Base-by-base conservation (phyloP, 257 asterid species). In the Capsicum chinense region DNA sequence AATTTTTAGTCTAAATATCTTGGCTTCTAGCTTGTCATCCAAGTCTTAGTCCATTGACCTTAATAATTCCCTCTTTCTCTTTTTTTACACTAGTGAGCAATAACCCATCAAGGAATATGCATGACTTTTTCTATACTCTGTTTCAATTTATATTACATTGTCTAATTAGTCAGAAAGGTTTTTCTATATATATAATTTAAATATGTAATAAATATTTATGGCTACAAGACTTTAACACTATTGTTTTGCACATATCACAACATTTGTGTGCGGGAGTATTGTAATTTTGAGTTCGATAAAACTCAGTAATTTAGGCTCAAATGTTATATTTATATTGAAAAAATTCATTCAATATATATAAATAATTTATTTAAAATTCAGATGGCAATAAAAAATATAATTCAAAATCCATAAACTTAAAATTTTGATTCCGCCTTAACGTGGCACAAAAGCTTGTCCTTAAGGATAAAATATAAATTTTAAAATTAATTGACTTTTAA, bases 11-110 rank as follows among this genome's bases (percentile, higher is more conserved):
- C 33, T 26, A 26, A 26, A 26, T 26, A 26, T 26, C 33, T 26
- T 26, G 33, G 33, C 1, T 26, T 74, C 80, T 50, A 74, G 3
- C 60, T 48, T 50, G 44, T 74, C 44, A 48, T 48, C 59, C n/a
- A 48, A 19, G 80, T 19, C 44, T 73, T 73, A 17, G 80, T 48
- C 42, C 59, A 73, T 48, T 73, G 59, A 48, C 59, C 59, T 73
- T 5, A 48, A 73, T 48, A 57, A 71, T 10, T 71, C 58, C n/a
- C 10, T 66, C 19, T 39, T n/a, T 66, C 19, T n/a, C 9, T n/a
- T 5, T 44, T 71, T 64, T 69, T 70, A 17, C 57, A 70, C 5
- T 6, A 70, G 35, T 44, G 1, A 17, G 15, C 8, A 68, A 71
- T n/a, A 47, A 11, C 42, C 80, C 14, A 48, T 3, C 19, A 48